Percentiles rank a stretch among this genome's conserved stretches.
phyloP scores from a whole-genome alignment of 1,284 basidiomycete species.

The Cutaneotrichosporon mucoides region DNA sequence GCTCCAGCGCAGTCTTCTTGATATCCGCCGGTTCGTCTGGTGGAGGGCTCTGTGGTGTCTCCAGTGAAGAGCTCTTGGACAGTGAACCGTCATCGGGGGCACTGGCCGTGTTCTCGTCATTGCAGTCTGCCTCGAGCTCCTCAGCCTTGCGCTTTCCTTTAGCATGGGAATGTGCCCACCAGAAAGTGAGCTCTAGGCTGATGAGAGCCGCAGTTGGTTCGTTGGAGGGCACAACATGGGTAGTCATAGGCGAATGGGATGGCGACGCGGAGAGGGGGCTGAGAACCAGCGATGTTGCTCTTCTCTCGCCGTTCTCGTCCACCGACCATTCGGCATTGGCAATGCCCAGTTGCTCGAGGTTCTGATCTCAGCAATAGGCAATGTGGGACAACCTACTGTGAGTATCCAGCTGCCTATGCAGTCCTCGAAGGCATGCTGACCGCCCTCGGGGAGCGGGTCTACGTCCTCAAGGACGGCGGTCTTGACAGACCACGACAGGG shows the following conservation, averaged over 20 bases:
- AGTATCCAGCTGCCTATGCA: neutral
- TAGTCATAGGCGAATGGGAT: neutral
- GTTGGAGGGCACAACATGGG: neutral
- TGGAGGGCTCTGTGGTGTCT: no score
- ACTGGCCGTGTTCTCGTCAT: no score
- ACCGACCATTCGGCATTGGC: neutral
- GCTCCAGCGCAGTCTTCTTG: neutral
- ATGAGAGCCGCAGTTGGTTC: conserved; percentile 6
- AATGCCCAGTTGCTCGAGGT: conserved; percentile 4
- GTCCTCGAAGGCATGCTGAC: neutral
- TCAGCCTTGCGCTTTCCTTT: neutral
- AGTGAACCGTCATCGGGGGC: no score
- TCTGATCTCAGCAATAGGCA: neutral
- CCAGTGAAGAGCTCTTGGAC: no score
- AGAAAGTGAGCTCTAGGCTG: neutral
- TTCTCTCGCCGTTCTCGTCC: neutral
- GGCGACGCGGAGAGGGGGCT: neutral
- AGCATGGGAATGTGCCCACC: neutral
- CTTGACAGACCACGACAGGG: conserved; percentile 5
- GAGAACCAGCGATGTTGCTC: neutral
- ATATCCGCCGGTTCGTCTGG: neutral
- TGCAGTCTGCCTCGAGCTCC: neutral
- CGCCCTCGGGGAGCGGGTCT: neutral
- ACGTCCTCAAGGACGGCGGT: neutral
- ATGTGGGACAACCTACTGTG: neutral